These are phyloP conservation scores for Solioccasus polychromus DNA, from an alignment of 768 basidiomycete species.

Conservation along the genomic window DNA sequence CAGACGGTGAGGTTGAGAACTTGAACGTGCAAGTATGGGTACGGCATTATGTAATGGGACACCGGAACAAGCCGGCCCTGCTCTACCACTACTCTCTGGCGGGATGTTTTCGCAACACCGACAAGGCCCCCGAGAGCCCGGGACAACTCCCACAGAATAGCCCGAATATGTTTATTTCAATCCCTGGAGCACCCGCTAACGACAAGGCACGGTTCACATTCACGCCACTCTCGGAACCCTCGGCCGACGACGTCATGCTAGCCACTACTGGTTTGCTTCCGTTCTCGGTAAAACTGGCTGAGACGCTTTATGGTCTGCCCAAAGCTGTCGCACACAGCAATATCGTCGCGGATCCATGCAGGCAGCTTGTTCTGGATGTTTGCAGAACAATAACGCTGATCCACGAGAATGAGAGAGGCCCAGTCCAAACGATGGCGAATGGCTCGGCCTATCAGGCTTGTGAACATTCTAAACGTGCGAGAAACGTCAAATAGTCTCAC, in stretches of 20 bases:
- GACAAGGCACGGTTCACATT: background rate
- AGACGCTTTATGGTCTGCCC: conserved; percentile 69
- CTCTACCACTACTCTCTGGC: background rate
- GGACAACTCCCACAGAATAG: conserved; percentile 1
- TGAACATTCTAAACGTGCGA: conserved; percentile 1
- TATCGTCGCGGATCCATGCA: conserved; percentile 75
- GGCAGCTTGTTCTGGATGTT: conserved; percentile 82
- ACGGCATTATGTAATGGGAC: conserved; percentile 13
- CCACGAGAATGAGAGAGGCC: conserved; percentile 86
- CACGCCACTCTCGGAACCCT: background rate
- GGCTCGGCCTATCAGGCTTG: conserved; percentile 68
- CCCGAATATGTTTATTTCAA: conserved; percentile 3
- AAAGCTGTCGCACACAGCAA: conserved; percentile 61
- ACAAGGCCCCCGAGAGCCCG: conserved; percentile 2
- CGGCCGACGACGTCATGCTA: background rate
- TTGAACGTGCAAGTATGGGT: background rate
- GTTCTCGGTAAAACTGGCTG: conserved; percentile 65
- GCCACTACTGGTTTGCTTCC: conserved; percentile 35
- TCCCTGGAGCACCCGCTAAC: conserved; percentile 1
- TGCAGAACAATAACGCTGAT: conserved; percentile 70
- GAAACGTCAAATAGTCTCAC: conserved; percentile 39
- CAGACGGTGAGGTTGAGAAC: background rate
- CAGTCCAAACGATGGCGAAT: conserved; percentile 91
- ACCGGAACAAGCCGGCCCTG: conserved; percentile 17
- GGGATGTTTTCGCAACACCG: background rate